Evolutionary conservation across 2,329 filamentous ascomycete species (phyloP), one percentile per base, ranked within the genome.

Genomic region (Tolypocladium nubicola): DNA sequence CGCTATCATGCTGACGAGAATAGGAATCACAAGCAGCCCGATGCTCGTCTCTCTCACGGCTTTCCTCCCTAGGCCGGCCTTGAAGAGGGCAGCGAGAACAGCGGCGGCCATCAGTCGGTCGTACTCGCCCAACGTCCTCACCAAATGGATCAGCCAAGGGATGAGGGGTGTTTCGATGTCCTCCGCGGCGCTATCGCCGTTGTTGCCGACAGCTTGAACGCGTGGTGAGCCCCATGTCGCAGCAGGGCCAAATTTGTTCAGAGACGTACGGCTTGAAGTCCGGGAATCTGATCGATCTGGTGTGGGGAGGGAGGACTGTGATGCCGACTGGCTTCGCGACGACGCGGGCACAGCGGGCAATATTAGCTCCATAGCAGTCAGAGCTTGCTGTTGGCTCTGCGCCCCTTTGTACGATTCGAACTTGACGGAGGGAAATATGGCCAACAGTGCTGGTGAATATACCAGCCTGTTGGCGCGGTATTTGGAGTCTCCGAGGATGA

Each of bases 401-500:
- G 30, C 79, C 70, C 4, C 79, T 78, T 49, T 77, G 2, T 69
- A 72, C 8, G 75, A 73, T 1, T 78, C 72, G 56, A 83, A 80
- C 49, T 81, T 80, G 43, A 80, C 71, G 49, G 78, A 77, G 2
- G 86, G 86, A 60, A 90, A 88, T 13, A 89, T 81, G 23, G 86
- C 82, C 57, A 89, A 73, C 45, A 91, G 83, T 0, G 84, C 80
- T 1, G 86, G 86, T 1, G 87, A 87, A 59, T 82, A 86, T 49
- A 87, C 72, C 53, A 89, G 79, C 64, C 89, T 82, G 61, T 86
- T 86, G 11, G 89, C 86, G 56, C 90, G 83, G 70, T 87, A 89
- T 63, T 86, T 87, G 0, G 93, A 97, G 64, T 89, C 84, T 60
- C 85, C 82, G 54, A 96, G 82, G 53, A 97, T 87, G 52, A 85